Evolutionary conservation across 257 asterid species (phyloP).

Genomic region (Solanum commersonii): DNA sequence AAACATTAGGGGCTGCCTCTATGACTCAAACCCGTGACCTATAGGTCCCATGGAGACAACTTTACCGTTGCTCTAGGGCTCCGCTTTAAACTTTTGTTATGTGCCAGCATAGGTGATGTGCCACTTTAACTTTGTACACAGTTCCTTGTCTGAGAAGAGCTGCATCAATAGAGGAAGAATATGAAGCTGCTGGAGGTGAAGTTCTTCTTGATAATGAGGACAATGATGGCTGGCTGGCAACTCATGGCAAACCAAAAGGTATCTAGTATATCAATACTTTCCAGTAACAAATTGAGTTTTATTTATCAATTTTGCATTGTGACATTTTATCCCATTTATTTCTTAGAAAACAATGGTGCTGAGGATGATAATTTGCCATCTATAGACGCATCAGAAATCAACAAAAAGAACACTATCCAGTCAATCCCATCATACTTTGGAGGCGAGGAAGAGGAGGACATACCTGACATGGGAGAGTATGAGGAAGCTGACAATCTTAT

Average conservation of each 20-base stretch:
- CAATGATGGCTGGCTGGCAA: conserved; percentile 94
- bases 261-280: not conserved
- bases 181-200: conserved; percentile 98
- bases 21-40: not conserved
- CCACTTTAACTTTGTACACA: conserved; percentile 13
- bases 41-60: not conserved
- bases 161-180: conserved; percentile 88
- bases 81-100: not conserved
- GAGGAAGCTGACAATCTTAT: conserved; percentile 74
- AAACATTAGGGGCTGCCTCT: not conserved
- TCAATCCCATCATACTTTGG: conserved; percentile 80
- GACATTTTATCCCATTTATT: conserved; percentile 5
- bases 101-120: not conserved
- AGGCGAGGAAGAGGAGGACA: conserved; percentile 86
- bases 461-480: conserved; percentile 87
- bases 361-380: conserved; percentile 82
- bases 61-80: not conserved
- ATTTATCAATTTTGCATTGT: not conserved
- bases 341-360: conserved; percentile 46
- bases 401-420: conserved; percentile 55
- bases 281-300: not conserved
- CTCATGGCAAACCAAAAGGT: conserved; percentile 95
- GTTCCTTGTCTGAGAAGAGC: conserved; percentile 97
- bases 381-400: conserved; percentile 72
- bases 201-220: conserved; percentile 82